Evolutionary conservation across 2,329 filamentous ascomycete genomes (phyloP).

Genomic region (Beauveria sp.): DNA sequence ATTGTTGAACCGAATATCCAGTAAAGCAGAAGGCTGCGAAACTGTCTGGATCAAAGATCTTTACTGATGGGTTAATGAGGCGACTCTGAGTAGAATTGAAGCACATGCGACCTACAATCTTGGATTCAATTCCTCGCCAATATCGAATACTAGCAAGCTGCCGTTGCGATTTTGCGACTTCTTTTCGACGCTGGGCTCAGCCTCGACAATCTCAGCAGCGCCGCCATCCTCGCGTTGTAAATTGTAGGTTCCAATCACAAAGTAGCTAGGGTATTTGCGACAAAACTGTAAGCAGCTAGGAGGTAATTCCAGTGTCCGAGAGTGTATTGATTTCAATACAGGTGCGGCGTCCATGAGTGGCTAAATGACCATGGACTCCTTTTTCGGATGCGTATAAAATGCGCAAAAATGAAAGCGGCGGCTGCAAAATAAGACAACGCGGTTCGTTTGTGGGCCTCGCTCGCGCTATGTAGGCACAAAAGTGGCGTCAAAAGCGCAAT

Average conservation of each 20-base stretch:
- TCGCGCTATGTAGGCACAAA: neutral
- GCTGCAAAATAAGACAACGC: neutral
- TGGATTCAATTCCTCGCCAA: constrained; percentile 21
- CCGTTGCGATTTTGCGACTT: constrained; percentile 60
- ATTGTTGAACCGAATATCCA: constrained; percentile 78
- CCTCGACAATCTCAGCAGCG: constrained; percentile 15
- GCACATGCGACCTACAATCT: constrained; percentile 43
- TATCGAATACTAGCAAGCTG: constrained; percentile 59
- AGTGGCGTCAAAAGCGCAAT: neutral
- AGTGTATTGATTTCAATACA: neutral
- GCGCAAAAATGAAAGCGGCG: neutral
- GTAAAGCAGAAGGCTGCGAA: constrained; percentile 61
- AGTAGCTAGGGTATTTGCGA: constrained; percentile 51
- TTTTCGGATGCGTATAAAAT: neutral
- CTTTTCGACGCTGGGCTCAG: constrained; percentile 18
- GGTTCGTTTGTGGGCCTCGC: neutral
- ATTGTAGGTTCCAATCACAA: constrained; percentile 80
- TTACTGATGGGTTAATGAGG: constrained; percentile 7
- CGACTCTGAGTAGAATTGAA: neutral
- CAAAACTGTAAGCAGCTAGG: constrained; percentile 75
- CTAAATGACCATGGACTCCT: neutral
- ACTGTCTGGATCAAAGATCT: constrained; percentile 53
- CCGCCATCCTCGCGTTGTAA: constrained; percentile 44
- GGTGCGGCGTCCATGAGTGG: neutral
- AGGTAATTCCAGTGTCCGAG: constrained; percentile 52